Percentiles rank a stretch among this genome's conserved stretches.
Evolutionary conservation across 495 filamentous ascomycete species (phyloP).

Genomic region (Penicillium roqueforti): DNA sequence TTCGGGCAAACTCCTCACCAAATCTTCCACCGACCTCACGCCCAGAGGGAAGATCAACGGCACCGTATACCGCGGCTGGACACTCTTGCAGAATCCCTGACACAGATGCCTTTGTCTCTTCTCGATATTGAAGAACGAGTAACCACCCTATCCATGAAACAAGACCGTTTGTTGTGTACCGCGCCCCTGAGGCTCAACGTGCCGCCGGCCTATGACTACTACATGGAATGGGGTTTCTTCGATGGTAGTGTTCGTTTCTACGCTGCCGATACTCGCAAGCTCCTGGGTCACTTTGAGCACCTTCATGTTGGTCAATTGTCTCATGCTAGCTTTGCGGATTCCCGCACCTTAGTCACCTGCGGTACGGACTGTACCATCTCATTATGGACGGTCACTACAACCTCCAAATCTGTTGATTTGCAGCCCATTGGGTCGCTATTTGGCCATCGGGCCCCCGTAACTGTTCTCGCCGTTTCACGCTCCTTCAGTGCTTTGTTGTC

Average conservation of each 20-base stretch:
- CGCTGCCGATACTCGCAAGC: slow-evolving; percentile 67
- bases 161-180: slow-evolving; percentile 82
- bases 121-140: slow-evolving; percentile 78
- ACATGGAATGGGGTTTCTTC: slow-evolving; percentile 93
- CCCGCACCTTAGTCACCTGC: slow-evolving; percentile 81
- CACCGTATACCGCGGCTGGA: slow-evolving; percentile 68
- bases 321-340: slow-evolving; percentile 77
- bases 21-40: slow-evolving; percentile 79
- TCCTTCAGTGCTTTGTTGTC: slow-evolving; percentile 84
- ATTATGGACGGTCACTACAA: slow-evolving; percentile 66
- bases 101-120: slow-evolving; percentile 75
- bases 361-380: slow-evolving; percentile 89
- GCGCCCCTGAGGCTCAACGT: slow-evolving; percentile 79
- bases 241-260: slow-evolving; percentile 92
- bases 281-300: slow-evolving; percentile 85
- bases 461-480: slow-evolving; percentile 73
- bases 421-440: slow-evolving; percentile 78
- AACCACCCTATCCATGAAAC: slow-evolving; percentile 73
- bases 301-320: slow-evolving; percentile 85
- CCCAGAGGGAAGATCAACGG: slow-evolving; percentile 59
- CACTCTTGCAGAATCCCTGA: slow-evolving; percentile 69
- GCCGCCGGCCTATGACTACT: slow-evolving; percentile 82
- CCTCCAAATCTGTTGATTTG: slow-evolving; percentile 69
- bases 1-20: slow-evolving; percentile 97
- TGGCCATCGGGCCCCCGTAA: slow-evolving; percentile 80